Conservation (phyloP, 768 basidiomycete species). For the Pleurotus cornucopiae region DNA sequence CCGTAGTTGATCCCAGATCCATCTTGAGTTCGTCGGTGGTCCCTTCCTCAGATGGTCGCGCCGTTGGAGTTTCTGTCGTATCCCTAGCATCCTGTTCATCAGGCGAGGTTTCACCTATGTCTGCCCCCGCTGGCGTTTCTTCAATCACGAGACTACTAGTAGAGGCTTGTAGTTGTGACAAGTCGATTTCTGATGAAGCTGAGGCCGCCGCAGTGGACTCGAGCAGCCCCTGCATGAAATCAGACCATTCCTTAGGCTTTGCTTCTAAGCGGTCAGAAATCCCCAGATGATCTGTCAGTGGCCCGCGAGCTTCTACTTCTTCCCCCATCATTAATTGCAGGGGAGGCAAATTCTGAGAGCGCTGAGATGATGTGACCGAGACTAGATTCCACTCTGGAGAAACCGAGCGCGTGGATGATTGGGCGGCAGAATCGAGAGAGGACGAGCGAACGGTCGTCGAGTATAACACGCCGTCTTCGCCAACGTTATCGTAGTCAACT, state of each 20-base stretch:
- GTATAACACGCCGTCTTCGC: conserved; percentile 43
- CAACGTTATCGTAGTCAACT: conserved; percentile 29
- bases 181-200: neutral
- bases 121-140: neutral
- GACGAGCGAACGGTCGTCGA: conserved; percentile 27
- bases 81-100: neutral
- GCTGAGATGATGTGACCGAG: conserved; percentile 20
- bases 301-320: conserved; percentile 16
- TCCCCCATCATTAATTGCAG: conserved; percentile 10
- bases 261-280: conserved; percentile 1
- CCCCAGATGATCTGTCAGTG: conserved; percentile 14
- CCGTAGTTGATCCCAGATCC: conserved; percentile 32
- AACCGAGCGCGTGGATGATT: conserved; percentile 25
- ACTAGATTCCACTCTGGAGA: conserved; percentile 40
- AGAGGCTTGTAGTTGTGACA: neutral
- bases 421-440: conserved; percentile 33
- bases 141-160: neutral
- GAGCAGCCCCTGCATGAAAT: conserved; percentile 10
- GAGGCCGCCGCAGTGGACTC: neutral
- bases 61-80: conserved; percentile 19
- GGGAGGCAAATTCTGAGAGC: conserved; percentile 8
- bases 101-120: neutral
- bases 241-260: conserved; percentile 7
- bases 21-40: conserved; percentile 30
- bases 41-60: conserved; percentile 32